Conservation (phyloP, 768 basidiomycete species). For the Serendipita sp. region DNA sequence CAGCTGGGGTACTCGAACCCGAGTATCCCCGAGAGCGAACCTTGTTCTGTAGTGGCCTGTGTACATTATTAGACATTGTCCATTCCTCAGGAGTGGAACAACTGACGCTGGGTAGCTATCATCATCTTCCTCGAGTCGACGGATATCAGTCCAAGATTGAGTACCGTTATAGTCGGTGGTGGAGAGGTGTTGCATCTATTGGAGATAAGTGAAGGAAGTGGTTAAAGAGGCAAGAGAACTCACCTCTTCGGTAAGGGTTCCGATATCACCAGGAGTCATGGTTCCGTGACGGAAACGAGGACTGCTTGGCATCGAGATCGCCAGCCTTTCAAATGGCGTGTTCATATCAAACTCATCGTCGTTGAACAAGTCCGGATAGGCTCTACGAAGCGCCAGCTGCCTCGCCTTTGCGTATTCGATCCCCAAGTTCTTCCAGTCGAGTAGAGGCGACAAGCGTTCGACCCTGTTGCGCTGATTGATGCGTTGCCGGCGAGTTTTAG, state of each 20-base stretch:
- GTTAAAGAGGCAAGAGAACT: constrained; percentile 12
- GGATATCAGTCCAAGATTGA: constrained; percentile 34
- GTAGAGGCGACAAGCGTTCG: constrained; percentile 77
- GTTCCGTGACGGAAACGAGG: constrained; percentile 65
- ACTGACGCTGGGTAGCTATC: constrained; percentile 81
- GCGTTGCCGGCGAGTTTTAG: constrained; percentile 83
- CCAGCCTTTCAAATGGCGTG: constrained; percentile 48
- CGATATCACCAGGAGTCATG: constrained; percentile 88
- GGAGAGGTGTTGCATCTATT: constrained; percentile 68
- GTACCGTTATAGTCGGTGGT: constrained; percentile 78
- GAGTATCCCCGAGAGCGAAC: constrained; percentile 62
- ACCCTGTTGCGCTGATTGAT: constrained; percentile 99
- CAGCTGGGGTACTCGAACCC: constrained; percentile 68
- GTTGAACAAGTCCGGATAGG: constrained; percentile 89
- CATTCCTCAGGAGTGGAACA: constrained; percentile 9
- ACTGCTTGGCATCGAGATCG: constrained; percentile 72
- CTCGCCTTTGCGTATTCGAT: constrained; percentile 94
- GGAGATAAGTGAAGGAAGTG: constrained; percentile 7
- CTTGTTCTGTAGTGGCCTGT: constrained; percentile 78
- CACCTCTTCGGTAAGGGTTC: constrained; percentile 76
- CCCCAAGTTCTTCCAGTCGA: constrained; percentile 98
- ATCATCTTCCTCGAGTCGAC: constrained; percentile 60
- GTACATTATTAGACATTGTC: constrained; percentile 10
- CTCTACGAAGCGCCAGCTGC: constrained; percentile 78
- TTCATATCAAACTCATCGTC: constrained; percentile 42